Evolutionary conservation across 257 asterid genomes (phyloP), one percentile per base, ranked within the genome.

Genomic region (Nicotiana noctiflora): DNA sequence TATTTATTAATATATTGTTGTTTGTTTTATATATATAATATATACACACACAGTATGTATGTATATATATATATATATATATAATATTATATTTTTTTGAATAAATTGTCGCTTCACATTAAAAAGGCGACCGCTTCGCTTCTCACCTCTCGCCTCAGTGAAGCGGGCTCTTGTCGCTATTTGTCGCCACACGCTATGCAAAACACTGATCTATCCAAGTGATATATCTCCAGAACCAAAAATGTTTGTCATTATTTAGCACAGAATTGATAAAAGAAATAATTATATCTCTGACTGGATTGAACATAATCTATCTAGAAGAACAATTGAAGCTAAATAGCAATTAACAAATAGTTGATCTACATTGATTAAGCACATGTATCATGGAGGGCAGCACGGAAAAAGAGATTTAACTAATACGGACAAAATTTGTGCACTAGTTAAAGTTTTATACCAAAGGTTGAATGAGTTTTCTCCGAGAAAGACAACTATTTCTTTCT

Each of bases 341-440:
- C 53, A 66, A 32, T 31, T 31, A 7, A 31, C 25, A 65, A 31
- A 17, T 31, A 65, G 49, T 8, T 65, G 49, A 65, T 31, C 74
- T 15, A 31, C 49, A 31, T 17, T 31, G 49, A 3, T 31, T 64
- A 31, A 31, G 74, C 40, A 40, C 2, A 27, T 74, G 37, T 21
- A 74, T 49, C 79, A 40, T 75, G 63, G 63, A 55, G 40, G 40
- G 63, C 2, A 55, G 79, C 40, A 77, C 56, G n/a, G 65, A 76
- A 76, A 76, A 0, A 55, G 18, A 76, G 9, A 27, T 53, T 29
- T 75, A 27, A 75, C 23, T 31, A 17, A 12, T 51, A 66, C 5
- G 70, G 51, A 19, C 14, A 66, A 66, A 66, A 66, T 66, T 9
- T 66, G 46, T 14, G 37, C 27, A 66, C 4, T 40, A 66, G 27